A percentile compares a stretch with the other conserved stretches of the same genome.
Conservation (phyloP, 805 yeast species). For the Ascoidea rubescens region DNA sequence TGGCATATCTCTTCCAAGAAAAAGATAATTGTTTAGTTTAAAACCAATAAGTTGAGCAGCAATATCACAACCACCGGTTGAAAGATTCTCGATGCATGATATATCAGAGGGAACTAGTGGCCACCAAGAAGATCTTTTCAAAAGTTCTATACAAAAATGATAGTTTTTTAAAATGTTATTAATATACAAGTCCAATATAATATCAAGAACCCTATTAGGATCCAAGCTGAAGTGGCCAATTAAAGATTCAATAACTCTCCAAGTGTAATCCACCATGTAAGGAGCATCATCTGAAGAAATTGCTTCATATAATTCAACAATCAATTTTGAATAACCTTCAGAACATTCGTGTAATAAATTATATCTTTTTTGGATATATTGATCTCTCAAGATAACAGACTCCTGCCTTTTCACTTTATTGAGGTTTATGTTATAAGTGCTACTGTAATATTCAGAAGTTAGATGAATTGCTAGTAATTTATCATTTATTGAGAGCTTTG, state of each 20-base stretch:
- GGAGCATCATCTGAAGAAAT: conserved; percentile 25
- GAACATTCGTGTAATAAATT: conserved; percentile 61
- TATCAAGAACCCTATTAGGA: conserved; percentile 52
- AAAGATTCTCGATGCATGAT: conserved; percentile 20
- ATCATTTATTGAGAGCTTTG: not conserved
- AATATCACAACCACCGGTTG: conserved; percentile 37
- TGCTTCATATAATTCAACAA: conserved; percentile 32
- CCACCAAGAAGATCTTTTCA: conserved; percentile 57
- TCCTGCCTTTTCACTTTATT: conserved; percentile 1
- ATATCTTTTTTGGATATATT: conserved; percentile 31
- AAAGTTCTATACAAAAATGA: conserved; percentile 32
- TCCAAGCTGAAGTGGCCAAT: conserved; percentile 72
- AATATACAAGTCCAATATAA: conserved; percentile 40
- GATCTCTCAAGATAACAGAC: conserved; percentile 1
- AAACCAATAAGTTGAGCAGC: conserved; percentile 43
- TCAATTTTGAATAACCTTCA: conserved; percentile 62
- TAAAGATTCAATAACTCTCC: conserved; percentile 35
- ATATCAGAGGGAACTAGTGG: conserved; percentile 26
- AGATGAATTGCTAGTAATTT: conserved; percentile 1
- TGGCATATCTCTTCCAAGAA: conserved; percentile 21
- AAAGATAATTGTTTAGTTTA: conserved; percentile 20
- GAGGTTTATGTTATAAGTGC: not conserved
- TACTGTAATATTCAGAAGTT: conserved; percentile 3
- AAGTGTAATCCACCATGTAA: conserved; percentile 28
- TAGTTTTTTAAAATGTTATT: conserved; percentile 29